Base-by-base conservation (phyloP, 139 green algal genomes). In the Desmodesmus armatus region DNA sequence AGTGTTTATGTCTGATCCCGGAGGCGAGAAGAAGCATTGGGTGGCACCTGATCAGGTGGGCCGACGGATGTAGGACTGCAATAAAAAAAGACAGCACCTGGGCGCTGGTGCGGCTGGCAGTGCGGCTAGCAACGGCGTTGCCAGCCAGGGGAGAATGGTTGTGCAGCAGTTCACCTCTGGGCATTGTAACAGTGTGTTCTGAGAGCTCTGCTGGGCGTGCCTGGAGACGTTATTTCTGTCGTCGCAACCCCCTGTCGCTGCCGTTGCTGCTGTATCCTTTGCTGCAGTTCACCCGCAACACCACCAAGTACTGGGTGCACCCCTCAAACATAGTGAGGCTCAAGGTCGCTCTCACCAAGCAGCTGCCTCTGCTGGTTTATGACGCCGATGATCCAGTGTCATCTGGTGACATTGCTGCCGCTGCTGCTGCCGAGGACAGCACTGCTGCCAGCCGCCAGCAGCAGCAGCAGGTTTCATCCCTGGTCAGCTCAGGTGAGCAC, bases 341-440 rank as follows among this genome's bases (percentile, higher is more conserved):
- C 47, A 96, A 96, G 87, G 73, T 81, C 3, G 77, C 88, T 11
- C 88, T 96, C 6, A 83, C 96, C 33, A 88, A 86, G 21, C 93
- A 98, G 80, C 89, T 98, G 62, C 95, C 95, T 3, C 62, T 98
- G n/a, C 92, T 97, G 55, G 91, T 98, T 39, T 98, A 92, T 71
- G 94, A 91, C 31, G 62, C 51, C 9, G 9, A 29, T 19, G 40
- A 62, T n/a, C 72, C 72, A 0, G 40, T 83, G 58, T 58, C 67
- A 23, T 6, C 13, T 1, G 70, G 33, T 11, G 62, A 77, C 40
- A 77, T 84, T 15, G 21, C 27, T 41, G 67, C 33, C 62, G 44
- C 11, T 40, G 78, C 27, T 21, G 55, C 43, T 82, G 33, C 27
- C n/a, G 37, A 23, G n/a, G 21, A 29, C 62, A 77, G 49, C 62